A percentile compares a stretch with the other conserved stretches of the same genome.
Evolutionary conservation across 2,329 filamentous ascomycete genomes (phyloP).

Genomic region (Colletotrichum cordylinicola): DNA sequence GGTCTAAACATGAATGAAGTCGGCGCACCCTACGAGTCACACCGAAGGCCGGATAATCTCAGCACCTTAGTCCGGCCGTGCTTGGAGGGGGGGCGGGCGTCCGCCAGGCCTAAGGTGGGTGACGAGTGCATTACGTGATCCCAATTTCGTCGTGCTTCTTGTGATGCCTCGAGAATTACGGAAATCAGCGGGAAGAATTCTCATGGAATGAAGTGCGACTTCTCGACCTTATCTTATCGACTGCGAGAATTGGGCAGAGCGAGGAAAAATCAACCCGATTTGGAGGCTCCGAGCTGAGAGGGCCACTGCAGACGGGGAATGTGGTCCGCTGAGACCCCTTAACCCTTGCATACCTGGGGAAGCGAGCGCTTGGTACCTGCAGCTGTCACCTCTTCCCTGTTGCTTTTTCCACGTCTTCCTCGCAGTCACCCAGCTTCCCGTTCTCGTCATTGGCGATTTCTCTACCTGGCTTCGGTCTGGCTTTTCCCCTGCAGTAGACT

Average conservation of each 20-base stretch:
- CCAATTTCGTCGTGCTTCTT: neutral
- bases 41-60: neutral
- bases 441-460: neutral
- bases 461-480: neutral
- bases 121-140: neutral
- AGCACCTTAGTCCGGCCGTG: neutral
- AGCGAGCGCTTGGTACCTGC: conserved; percentile 16
- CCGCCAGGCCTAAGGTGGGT: neutral
- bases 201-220: neutral
- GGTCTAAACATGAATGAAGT: neutral
- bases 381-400: neutral
- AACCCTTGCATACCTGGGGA: conserved; percentile 3
- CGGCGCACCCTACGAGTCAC: neutral
- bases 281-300: neutral
- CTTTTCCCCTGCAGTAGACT: neutral
- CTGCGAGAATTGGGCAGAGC: neutral
- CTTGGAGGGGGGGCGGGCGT: too few relatives aligned
- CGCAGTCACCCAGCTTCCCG: neutral
- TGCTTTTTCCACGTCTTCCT: neutral
- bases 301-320: neutral
- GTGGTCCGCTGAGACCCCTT: neutral
- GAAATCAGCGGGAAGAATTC: neutral
- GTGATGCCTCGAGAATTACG: neutral
- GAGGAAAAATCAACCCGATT: neutral
- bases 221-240: neutral